Conservation (phyloP, 2,329 filamentous ascomycete species). For the Fusarium sp. region DNA sequence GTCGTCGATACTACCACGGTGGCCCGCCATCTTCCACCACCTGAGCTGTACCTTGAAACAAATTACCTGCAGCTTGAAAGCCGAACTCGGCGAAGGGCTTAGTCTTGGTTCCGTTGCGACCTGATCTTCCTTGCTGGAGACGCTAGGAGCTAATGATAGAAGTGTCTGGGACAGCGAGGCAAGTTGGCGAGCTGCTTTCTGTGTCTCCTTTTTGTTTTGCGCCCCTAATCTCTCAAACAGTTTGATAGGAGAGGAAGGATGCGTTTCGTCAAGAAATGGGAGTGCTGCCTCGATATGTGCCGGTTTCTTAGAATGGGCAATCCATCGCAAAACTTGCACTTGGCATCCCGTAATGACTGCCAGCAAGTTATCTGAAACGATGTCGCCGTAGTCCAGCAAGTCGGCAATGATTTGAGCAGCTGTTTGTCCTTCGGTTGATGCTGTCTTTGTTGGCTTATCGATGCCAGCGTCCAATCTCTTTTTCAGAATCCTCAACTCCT, state of each 20-base stretch:
- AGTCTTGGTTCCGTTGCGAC: conserved; percentile 63
- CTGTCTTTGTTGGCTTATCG: conserved; percentile 49
- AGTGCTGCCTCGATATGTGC: conserved; percentile 67
- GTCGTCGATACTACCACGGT: conserved; percentile 68
- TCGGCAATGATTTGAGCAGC: conserved; percentile 60
- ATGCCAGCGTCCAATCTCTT: conserved; percentile 63
- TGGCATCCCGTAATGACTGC: conserved; percentile 72
- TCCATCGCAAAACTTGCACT: conserved; percentile 70
- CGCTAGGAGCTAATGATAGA: conserved; percentile 72
- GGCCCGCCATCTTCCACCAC: conserved; percentile 73
- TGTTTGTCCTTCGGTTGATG: conserved; percentile 47
- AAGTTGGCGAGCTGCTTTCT: conserved; percentile 72
- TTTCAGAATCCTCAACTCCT: conserved; percentile 75
- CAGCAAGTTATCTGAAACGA: conserved; percentile 58
- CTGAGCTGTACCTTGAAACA: conserved; percentile 70
- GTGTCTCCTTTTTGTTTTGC: conserved; percentile 56
- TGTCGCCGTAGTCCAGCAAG: conserved; percentile 69
- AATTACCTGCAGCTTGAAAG: conserved; percentile 71
- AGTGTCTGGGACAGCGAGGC: conserved; percentile 73
- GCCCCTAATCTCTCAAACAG: conserved; percentile 63
- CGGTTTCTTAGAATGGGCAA: conserved; percentile 70
- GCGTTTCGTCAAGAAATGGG: conserved; percentile 63
- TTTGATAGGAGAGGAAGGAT: conserved; percentile 66
- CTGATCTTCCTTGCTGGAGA: conserved; percentile 71
- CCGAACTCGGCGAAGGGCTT: conserved; percentile 65